Evolutionary conservation across 2,329 filamentous ascomycete species (phyloP).

Genomic region (Aspergillus luchuensis): DNA sequence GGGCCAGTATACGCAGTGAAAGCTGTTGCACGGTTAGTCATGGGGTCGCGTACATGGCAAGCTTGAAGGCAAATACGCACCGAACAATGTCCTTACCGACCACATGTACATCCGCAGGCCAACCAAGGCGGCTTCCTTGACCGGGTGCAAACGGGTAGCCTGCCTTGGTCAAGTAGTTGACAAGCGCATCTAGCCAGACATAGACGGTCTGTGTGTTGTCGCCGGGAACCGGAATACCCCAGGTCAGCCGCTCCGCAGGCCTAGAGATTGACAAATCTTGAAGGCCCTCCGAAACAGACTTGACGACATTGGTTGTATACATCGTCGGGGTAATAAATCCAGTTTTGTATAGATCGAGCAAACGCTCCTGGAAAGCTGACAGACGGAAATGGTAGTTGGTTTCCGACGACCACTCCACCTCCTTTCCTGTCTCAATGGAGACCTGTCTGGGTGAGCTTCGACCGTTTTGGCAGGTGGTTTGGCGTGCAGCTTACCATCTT

Average conservation of each 20-base stretch:
- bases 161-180: constrained; percentile 88
- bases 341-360: constrained; percentile 76
- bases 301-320: constrained; percentile 76
- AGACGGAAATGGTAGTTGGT: constrained; percentile 93
- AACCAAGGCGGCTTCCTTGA: constrained; percentile 64
- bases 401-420: constrained; percentile 93
- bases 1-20: constrained; percentile 98
- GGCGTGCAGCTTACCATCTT: constrained; percentile 60
- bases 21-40: constrained; percentile 48
- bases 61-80: constrained; percentile 27
- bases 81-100: constrained; percentile 96
- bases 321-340: constrained; percentile 77
- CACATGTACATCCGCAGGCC: constrained; percentile 90
- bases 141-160: constrained; percentile 77
- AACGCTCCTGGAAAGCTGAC: constrained; percentile 74
- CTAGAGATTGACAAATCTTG: constrained; percentile 88
- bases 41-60: not conserved
- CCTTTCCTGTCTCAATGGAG: constrained; percentile 82
- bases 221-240: constrained; percentile 87
- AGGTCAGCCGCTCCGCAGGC: constrained; percentile 72
- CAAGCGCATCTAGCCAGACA: constrained; percentile 93
- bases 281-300: constrained; percentile 74
- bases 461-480: not conserved
- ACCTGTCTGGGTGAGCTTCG: constrained; percentile 43
- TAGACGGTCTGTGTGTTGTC: constrained; percentile 90